These are phyloP conservation scores for Ophiostoma pallidulum DNA, from an alignment of 2,329 filamentous ascomycete genomes.

Conservation along the genomic window DNA sequence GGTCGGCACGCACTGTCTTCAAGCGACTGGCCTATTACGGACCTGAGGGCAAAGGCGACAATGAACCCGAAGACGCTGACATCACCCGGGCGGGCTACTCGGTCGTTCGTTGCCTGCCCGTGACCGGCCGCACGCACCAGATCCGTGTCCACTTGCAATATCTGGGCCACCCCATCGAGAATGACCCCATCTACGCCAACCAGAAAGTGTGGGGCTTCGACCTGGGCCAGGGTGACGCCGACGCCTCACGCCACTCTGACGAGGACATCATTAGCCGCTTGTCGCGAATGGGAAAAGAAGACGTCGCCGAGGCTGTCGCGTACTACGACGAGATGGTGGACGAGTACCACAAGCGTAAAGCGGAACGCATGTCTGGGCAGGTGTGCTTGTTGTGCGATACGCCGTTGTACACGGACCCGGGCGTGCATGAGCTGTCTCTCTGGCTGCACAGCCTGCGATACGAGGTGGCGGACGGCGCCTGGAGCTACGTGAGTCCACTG, in stretches of 20 bases:
- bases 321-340: conserved; percentile 94
- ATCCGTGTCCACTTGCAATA: conserved; percentile 91
- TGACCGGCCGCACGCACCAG: conserved; percentile 92
- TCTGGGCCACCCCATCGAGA: conserved; percentile 88
- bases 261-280: conserved; percentile 83
- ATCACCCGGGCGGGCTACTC: conserved; percentile 59
- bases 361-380: conserved; percentile 86
- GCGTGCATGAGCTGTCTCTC: conserved; percentile 78
- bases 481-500: conserved; percentile 79
- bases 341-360: conserved; percentile 79
- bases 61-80: neutral
- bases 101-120: conserved; percentile 84
- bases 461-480: conserved; percentile 69
- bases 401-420: conserved; percentile 86
- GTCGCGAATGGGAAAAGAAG: conserved; percentile 85
- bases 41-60: neutral
- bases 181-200: conserved; percentile 97
- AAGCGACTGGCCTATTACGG: conserved; percentile 80
- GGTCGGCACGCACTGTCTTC: conserved; percentile 83
- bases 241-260: conserved; percentile 63
- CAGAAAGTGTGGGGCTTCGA: conserved; percentile 78
- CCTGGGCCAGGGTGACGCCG: conserved; percentile 58
- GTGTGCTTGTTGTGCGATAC: conserved; percentile 75
- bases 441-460: conserved; percentile 92
- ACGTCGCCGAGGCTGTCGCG: conserved; percentile 79